A percentile compares a stretch with the other conserved stretches of the same genome.
phyloP scores from a whole-genome alignment of 1,284 basidiomycete genomes.

The Tilletia horrida region DNA sequence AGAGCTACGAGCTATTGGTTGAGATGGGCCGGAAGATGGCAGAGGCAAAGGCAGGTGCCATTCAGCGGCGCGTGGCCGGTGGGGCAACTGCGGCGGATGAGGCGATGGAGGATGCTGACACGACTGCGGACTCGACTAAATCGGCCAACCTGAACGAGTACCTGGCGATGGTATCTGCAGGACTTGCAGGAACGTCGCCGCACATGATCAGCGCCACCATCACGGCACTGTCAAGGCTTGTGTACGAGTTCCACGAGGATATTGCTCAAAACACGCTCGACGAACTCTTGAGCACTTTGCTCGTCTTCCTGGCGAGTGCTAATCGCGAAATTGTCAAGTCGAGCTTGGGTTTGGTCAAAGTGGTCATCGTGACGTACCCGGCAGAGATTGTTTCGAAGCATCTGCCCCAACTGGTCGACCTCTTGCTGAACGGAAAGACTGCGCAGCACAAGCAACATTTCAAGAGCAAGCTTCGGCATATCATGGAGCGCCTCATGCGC shows the following conservation, averaged over 20 bases:
- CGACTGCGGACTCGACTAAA: constrained; percentile 58
- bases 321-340: constrained; percentile 99
- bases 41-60: constrained; percentile 67
- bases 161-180: constrained; percentile 94
- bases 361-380: constrained; percentile 80
- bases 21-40: constrained; percentile 91
- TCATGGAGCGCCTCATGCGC: constrained; percentile 91
- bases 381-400: constrained; percentile 70
- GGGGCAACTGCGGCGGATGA: constrained; percentile 24
- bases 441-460: constrained; percentile 97
- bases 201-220: constrained; percentile 99
- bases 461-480: constrained; percentile 92
- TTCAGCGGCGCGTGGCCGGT: constrained; percentile 73
- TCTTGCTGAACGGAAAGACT: constrained; percentile 62
- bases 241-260: constrained; percentile 84
- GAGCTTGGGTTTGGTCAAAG: constrained; percentile 89
- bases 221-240: constrained; percentile 83
- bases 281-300: constrained; percentile 80
- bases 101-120: constrained; percentile 40
- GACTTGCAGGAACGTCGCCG: constrained; percentile 84
- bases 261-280: constrained; percentile 74
- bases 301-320: constrained; percentile 83
- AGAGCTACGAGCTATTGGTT: constrained; percentile 86
- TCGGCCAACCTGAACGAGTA: constrained; percentile 82
- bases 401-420: constrained; percentile 74